Conservation (phyloP, 148 eudicot genomes). For the Persicaria tinctoria region DNA sequence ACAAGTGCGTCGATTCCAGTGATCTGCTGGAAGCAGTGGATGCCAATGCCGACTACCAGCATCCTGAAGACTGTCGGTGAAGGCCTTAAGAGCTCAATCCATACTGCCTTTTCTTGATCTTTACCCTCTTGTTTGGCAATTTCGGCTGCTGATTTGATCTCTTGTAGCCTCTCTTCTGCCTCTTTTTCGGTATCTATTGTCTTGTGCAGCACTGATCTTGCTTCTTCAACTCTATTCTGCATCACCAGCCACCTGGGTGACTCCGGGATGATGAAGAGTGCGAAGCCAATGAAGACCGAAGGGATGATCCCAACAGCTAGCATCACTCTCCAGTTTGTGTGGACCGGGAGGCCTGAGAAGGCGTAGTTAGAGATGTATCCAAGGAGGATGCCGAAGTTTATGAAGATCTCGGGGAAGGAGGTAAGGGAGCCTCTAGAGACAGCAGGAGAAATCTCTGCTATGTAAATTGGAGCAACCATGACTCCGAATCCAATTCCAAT, state of each 20-base stretch:
- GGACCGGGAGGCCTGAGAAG: conserved; percentile 57
- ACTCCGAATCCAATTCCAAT: conserved; percentile 77
- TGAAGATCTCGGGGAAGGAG: conserved; percentile 80
- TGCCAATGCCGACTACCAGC: conserved; percentile 65
- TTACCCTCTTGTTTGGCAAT: background rate
- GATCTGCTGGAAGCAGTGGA: conserved; percentile 72
- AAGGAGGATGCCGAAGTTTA: conserved; percentile 67
- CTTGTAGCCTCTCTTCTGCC: conserved; percentile 70
- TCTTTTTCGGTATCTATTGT: conserved; percentile 47
- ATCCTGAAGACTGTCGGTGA: conserved; percentile 53
- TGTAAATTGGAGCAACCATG: conserved; percentile 82
- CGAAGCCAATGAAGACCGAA: conserved; percentile 61
- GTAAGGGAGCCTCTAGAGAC: conserved; percentile 62
- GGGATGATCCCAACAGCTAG: conserved; percentile 76
- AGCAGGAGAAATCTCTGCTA: conserved; percentile 82
- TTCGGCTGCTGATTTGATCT: conserved; percentile 27
- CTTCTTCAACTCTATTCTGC: conserved; percentile 61
- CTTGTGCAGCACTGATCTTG: conserved; percentile 45
- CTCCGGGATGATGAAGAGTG: conserved; percentile 70
- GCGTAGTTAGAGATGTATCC: conserved; percentile 80
- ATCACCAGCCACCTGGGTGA: conserved; percentile 80
- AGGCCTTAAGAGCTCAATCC: conserved; percentile 60
- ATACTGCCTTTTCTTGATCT: conserved; percentile 1
- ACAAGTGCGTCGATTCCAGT: conserved; percentile 80
- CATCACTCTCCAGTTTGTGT: conserved; percentile 77